These are phyloP conservation scores for Trypanosoma melophagium DNA, from an alignment of 208 protist genomes.

Conservation along the genomic window DNA sequence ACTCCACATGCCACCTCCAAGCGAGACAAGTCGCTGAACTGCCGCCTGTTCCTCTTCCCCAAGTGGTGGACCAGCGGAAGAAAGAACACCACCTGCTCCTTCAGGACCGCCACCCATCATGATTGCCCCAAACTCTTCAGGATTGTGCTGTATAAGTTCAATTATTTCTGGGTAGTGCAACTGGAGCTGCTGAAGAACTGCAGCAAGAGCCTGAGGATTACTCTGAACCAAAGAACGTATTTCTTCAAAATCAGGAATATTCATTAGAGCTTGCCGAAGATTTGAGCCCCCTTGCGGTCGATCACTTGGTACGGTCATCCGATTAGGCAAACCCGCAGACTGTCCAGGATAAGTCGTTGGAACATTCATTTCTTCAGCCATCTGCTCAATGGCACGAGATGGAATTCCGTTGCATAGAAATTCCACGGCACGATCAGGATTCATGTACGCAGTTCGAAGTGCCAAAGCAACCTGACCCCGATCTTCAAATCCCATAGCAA, in stretches of 20 bases:
- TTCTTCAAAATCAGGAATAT: slow-evolving; percentile 74
- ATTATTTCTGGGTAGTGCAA: slow-evolving; percentile 69
- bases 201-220: slow-evolving; percentile 56
- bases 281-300: not conserved
- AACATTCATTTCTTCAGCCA: not conserved
- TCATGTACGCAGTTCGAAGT: slow-evolving; percentile 83
- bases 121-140: slow-evolving; percentile 63
- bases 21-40: slow-evolving; percentile 64
- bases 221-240: slow-evolving; percentile 60
- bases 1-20: slow-evolving; percentile 83
- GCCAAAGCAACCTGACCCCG: slow-evolving; percentile 70
- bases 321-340: not conserved
- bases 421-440: slow-evolving; percentile 84
- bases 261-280: slow-evolving; percentile 50
- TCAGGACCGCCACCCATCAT: slow-evolving; percentile 49
- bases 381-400: slow-evolving; percentile 25
- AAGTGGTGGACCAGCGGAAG: slow-evolving; percentile 15
- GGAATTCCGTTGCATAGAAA: slow-evolving; percentile 87
- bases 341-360: not conserved
- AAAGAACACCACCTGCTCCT: slow-evolving; percentile 2
- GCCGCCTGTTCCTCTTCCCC: slow-evolving; percentile 45
- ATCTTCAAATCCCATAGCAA: slow-evolving; percentile 87
- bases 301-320: slow-evolving; percentile 12
- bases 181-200: slow-evolving; percentile 69
- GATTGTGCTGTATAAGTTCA: slow-evolving; percentile 58